These are phyloP conservation scores for Malassezia caprae DNA, from an alignment of 1,284 basidiomycete genomes.

Conservation along the genomic window DNA sequence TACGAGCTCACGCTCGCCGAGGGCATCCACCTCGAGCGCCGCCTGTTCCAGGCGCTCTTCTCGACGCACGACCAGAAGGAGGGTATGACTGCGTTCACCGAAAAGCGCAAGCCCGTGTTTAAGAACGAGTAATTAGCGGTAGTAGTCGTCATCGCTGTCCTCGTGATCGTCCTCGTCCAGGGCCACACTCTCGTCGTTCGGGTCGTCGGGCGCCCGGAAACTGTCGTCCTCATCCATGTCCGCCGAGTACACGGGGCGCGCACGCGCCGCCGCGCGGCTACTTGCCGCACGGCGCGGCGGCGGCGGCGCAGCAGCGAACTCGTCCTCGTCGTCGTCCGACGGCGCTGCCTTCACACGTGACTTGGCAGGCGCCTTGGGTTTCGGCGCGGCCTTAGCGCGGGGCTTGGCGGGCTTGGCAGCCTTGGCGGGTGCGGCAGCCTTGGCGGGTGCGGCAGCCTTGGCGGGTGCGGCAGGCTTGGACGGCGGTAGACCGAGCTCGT, in stretches of 20 bases:
- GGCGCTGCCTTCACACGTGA: neutral
- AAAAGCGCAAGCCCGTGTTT: constrained; percentile 65
- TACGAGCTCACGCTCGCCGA: constrained; percentile 72
- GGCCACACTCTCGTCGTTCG: constrained; percentile 5
- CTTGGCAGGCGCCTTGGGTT: constrained; percentile 3
- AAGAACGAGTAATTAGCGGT: constrained; percentile 32
- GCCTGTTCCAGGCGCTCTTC: constrained; percentile 84
- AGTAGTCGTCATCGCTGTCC: constrained; percentile 18
- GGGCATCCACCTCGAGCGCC: constrained; percentile 75
- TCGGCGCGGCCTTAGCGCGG: neutral
- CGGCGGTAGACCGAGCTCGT: constrained; percentile 19
- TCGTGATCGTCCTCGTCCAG: constrained; percentile 4
- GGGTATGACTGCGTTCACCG: constrained; percentile 93
- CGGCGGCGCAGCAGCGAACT: neutral
- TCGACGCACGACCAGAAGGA: constrained; percentile 96
- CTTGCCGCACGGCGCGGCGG: constrained; percentile 10
- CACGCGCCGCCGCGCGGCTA: constrained; percentile 11
- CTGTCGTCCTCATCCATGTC: constrained; percentile 7
- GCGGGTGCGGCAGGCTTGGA: constrained; percentile 11
- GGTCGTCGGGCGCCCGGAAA: neutral
- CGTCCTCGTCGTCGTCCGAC: constrained; percentile 1
- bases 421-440: neutral
- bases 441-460: neutral
- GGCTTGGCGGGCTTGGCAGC: constrained; percentile 6
- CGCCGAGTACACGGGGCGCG: constrained; percentile 1